These are phyloP conservation scores for Solanum paucissectum DNA, from an alignment of 257 asterid species.

Conservation along the genomic window DNA sequence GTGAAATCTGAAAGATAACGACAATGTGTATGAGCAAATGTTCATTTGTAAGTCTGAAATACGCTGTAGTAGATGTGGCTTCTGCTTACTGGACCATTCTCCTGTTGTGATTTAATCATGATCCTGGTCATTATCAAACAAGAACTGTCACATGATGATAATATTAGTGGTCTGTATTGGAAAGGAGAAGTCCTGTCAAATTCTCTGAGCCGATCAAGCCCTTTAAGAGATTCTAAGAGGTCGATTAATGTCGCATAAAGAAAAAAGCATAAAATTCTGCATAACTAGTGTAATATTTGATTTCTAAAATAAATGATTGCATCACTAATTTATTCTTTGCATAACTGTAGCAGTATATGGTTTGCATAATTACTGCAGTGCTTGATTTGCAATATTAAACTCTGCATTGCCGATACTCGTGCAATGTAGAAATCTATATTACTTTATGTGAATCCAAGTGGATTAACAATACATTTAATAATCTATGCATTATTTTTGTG, in stretches of 20 bases:
- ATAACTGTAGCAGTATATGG: background rate
- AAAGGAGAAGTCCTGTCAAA: background rate
- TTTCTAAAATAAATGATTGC: background rate
- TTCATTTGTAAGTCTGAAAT: background rate
- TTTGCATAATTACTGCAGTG: background rate
- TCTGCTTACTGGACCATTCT: background rate
- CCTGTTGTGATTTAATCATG: background rate
- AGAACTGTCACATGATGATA: background rate
- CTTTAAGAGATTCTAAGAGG: background rate
- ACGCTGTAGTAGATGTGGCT: background rate
- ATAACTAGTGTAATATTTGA: background rate
- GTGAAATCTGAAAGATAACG: background rate
- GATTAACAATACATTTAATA: background rate
- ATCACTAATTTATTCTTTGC: background rate
- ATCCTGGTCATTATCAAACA: background rate
- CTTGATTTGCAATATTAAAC: background rate
- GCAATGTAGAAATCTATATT: background rate
- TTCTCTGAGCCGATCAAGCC: background rate
- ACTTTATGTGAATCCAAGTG: background rate
- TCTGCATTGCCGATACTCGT: background rate
- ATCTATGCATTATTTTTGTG: background rate
- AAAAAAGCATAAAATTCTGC: background rate
- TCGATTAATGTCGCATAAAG: background rate
- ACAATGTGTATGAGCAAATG: background rate
- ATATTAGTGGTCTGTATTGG: background rate